Base-by-base conservation (phyloP, 768 basidiomycete genomes). In the Podaxis sp. region DNA sequence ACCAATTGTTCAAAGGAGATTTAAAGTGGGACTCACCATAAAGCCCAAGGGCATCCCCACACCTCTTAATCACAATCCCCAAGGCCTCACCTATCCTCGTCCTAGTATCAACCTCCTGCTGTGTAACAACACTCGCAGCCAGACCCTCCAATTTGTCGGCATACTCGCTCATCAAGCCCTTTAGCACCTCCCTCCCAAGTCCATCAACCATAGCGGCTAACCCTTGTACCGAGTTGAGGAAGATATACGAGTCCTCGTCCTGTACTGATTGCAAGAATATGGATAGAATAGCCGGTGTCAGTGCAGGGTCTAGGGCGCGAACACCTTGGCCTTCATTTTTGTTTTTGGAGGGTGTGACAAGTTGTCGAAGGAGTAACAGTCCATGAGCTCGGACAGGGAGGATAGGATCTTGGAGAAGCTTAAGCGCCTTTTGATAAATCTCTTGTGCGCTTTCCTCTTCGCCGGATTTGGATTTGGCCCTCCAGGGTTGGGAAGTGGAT, bases 231-330 rank as follows among this genome's bases (percentile, higher is more conserved):
- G 92, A 95, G 70, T 95, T 95, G 57, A 98, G 78, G 70, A 94
- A 98, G 59, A 98, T 87, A 73, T 95, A 98, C n/a, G 93, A 94
- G 69, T 99, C 96, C 42, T 95, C 91, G 64, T 97, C 95, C 69
- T 93, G 90, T 4, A 96, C 75, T 0, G 88, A 84, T 69, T 92
- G 87, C 65, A 96, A 73, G 72, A 98, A 96, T 59, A 97, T 89
- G 30, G 91, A 90, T 52, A 95, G 76, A 66, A 98, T 92, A 0
- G 89, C 90, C 5, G 95, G 94, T 15, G 88, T 74, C 26, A 98
- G 78, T 0, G 90, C 89, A 2, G 79, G 75, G 67, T 91, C 86
- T 12, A 69, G 64, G 65, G 68, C 71, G 67, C 69, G 67, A 30
- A 73, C 66, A 4, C 70, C 67, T 36, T 69, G 59, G 26, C 68